Conservation (phyloP, 257 asterid species). For the Cynanchum wilfordii region DNA sequence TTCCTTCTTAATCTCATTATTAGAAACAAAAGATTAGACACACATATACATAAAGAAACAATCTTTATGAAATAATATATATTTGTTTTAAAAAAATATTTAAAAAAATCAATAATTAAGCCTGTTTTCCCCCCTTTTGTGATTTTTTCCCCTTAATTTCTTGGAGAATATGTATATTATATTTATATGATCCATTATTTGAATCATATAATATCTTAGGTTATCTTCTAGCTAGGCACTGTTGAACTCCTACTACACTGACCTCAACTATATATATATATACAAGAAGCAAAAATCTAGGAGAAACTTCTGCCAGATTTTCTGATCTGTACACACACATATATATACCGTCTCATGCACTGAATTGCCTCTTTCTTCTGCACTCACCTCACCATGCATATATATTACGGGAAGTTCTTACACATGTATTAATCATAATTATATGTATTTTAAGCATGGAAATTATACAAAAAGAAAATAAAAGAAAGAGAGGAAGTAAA, state of each 20-base stretch:
- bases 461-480: background rate
- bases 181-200: too few species aligned
- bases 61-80: too few species aligned
- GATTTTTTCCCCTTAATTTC: too few species aligned
- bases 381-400: background rate
- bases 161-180: too few species aligned
- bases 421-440: too few species aligned
- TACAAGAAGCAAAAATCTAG: background rate
- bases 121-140: too few species aligned
- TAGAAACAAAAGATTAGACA: background rate
- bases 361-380: background rate
- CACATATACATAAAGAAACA: background rate
- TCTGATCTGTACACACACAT: background rate
- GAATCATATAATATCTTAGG: background rate
- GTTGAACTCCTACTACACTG: background rate
- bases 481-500: background rate
- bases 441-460: background rate
- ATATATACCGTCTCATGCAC: background rate
- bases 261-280: background rate
- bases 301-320: background rate
- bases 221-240: background rate
- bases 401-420: background rate
- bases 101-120: too few species aligned
- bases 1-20: background rate
- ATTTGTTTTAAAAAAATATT: too few species aligned